Evolutionary conservation across 2,329 filamentous ascomycete genomes (phyloP).

Genomic region (Aureobasidium sp.): DNA sequence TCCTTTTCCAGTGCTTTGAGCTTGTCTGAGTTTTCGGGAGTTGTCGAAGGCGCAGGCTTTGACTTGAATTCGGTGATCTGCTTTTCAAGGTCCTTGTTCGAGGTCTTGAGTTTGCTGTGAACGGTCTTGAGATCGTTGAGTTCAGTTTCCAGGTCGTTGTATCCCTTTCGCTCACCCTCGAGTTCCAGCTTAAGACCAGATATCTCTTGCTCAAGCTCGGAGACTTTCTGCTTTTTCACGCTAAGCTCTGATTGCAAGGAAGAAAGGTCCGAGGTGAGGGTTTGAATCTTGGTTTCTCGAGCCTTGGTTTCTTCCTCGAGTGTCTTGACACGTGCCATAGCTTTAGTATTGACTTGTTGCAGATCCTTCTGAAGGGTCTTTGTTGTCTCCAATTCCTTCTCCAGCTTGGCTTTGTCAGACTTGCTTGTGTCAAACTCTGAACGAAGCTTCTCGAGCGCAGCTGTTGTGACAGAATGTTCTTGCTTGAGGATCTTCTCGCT

Average conservation of each 20-base stretch:
- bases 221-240: slow-evolving; percentile 22
- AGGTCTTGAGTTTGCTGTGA: slow-evolving; percentile 13
- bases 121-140: slow-evolving; percentile 14
- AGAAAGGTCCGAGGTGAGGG: slow-evolving; percentile 20
- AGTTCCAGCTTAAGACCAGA: slow-evolving; percentile 18
- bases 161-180: slow-evolving; percentile 17
- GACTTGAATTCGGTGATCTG: background rate
- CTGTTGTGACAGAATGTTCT: background rate
- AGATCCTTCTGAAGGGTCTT: slow-evolving; percentile 21
- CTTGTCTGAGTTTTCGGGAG: slow-evolving; percentile 1
- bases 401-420: slow-evolving; percentile 1
- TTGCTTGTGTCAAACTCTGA: background rate
- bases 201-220: slow-evolving; percentile 36
- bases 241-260: slow-evolving; percentile 20
- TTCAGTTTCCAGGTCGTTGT: slow-evolving; percentile 16
- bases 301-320: slow-evolving; percentile 18
- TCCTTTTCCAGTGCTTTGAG: background rate
- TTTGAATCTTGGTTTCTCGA: slow-evolving; percentile 11
- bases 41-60: background rate
- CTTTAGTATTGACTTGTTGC: slow-evolving; percentile 18
- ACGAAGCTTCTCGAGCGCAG: background rate
- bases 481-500: slow-evolving; percentile 5
- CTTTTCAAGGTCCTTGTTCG: slow-evolving; percentile 12
- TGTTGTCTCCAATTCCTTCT: slow-evolving; percentile 26
- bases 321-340: slow-evolving; percentile 18